Conservation (phyloP, 129 eudicot species). For the Helichrysum umbraculigerum region DNA sequence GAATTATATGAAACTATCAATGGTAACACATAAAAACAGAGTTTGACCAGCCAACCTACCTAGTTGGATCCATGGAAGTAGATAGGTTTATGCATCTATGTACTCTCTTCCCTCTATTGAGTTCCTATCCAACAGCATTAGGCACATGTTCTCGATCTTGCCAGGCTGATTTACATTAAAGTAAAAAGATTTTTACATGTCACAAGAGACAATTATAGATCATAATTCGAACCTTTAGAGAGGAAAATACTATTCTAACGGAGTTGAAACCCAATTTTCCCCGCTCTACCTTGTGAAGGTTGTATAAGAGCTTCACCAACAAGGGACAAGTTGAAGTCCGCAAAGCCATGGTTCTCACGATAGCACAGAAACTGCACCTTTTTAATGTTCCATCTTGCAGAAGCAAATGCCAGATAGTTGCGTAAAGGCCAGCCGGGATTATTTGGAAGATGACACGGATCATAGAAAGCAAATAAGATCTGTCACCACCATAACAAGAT, state of each 20-base stretch:
- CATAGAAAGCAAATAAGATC: slow-evolving; percentile 83
- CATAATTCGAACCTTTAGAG: not conserved
- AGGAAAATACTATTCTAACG: slow-evolving; percentile 10
- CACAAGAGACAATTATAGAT: slow-evolving; percentile 11
- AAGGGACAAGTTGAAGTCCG: slow-evolving; percentile 67
- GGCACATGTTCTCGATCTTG: slow-evolving; percentile 54
- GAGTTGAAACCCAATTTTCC: slow-evolving; percentile 36
- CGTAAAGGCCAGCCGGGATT: slow-evolving; percentile 99
- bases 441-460: slow-evolving; percentile 80
- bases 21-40: not conserved
- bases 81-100: slow-evolving; percentile 69
- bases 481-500: slow-evolving; percentile 36
- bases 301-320: slow-evolving; percentile 78
- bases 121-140: slow-evolving; percentile 79
- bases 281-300: slow-evolving; percentile 71
- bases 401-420: slow-evolving; percentile 59
- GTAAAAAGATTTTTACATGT: slow-evolving; percentile 14
- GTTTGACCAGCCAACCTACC: slow-evolving; percentile 39
- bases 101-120: slow-evolving; percentile 44
- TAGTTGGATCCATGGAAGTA: slow-evolving; percentile 88
- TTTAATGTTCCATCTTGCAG: slow-evolving; percentile 63
- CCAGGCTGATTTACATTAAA: slow-evolving; percentile 50
- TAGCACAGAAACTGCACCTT: slow-evolving; percentile 74
- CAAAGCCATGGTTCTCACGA: slow-evolving; percentile 89
- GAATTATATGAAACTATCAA: too few relatives aligned